Evolutionary conservation across 2,329 filamentous ascomycete genomes (phyloP).

Genomic region (Teratosphaeria zuluensis): DNA sequence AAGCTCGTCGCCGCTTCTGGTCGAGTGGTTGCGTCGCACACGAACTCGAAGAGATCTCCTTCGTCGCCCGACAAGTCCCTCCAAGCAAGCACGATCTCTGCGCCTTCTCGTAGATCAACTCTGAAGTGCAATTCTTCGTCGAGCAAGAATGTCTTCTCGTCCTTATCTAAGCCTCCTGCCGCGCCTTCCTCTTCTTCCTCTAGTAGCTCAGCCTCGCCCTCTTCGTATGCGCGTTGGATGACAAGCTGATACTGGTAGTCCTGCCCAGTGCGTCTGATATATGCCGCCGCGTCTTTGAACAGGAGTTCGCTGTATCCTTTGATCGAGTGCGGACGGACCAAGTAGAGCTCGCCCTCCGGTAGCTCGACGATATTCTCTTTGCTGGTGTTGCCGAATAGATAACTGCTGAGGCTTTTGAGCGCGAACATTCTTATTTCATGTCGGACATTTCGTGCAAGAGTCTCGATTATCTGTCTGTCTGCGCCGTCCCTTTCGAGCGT

Average conservation of each 20-base stretch:
- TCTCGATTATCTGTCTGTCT: not conserved
- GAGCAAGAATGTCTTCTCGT: slow-evolving; percentile 96
- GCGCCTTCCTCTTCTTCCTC: slow-evolving; percentile 66
- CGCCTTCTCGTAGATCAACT: slow-evolving; percentile 67
- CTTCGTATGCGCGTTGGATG: slow-evolving; percentile 90
- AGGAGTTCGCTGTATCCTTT: slow-evolving; percentile 97
- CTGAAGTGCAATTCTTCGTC: slow-evolving; percentile 85
- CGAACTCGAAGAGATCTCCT: slow-evolving; percentile 95
- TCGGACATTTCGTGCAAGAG: slow-evolving; percentile 37
- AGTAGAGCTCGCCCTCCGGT: slow-evolving; percentile 89
- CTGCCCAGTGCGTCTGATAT: slow-evolving; percentile 84
- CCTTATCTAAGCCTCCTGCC: slow-evolving; percentile 68
- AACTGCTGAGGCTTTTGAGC: slow-evolving; percentile 46
- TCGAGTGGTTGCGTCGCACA: slow-evolving; percentile 69
- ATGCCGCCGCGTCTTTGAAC: slow-evolving; percentile 91
- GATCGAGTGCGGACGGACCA: slow-evolving; percentile 86
- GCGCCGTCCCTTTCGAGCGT: not conserved
- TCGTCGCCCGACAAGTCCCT: slow-evolving; percentile 86
- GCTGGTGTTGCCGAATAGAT: slow-evolving; percentile 78
- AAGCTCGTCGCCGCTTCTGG: slow-evolving; percentile 68
- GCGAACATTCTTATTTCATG: slow-evolving; percentile 34
- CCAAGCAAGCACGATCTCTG: slow-evolving; percentile 86
- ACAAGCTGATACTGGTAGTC: slow-evolving; percentile 97
- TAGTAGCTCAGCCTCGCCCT: slow-evolving; percentile 86
- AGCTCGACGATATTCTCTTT: slow-evolving; percentile 94